phyloP scores from a whole-genome alignment of 1,139 yeast genomes.

The Pichia sp. region DNA sequence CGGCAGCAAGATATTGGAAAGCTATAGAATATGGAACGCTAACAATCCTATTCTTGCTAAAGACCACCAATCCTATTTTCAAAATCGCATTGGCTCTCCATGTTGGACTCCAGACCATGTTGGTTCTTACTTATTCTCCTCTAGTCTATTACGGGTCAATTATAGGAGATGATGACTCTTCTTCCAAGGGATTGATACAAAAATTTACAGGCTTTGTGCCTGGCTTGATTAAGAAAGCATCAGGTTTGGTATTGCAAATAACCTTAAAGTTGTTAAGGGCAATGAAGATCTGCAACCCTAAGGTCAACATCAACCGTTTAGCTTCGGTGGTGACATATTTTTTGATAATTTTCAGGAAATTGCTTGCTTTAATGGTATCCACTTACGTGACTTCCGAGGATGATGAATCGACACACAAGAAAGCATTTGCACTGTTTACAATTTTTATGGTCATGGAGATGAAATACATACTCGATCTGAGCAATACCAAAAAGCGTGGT shows the following conservation, averaged over 20 bases:
- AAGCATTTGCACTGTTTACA: conserved; percentile 25
- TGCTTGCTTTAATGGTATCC: conserved; percentile 25
- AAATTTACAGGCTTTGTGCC: conserved; percentile 21
- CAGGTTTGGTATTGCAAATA: conserved; percentile 1
- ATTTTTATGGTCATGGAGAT: conserved; percentile 25
- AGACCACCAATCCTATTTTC: conserved; percentile 23
- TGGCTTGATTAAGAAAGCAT: conserved; percentile 17
- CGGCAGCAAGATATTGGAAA: conserved; percentile 16
- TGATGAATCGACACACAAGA: conserved; percentile 25
- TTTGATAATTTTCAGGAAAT: conserved; percentile 25
- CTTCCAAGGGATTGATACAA: conserved; percentile 17
- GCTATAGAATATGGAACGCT: conserved; percentile 13
- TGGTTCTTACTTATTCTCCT: conserved; percentile 20
- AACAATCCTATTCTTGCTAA: conserved; percentile 15
- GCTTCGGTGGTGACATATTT: conserved; percentile 22
- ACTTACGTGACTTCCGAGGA: conserved; percentile 27
- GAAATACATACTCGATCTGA: conserved; percentile 20
- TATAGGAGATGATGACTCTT: neutral
- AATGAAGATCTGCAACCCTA: neutral
- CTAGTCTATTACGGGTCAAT: conserved; percentile 23
- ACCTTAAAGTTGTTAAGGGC: neutral
- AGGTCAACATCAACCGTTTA: neutral
- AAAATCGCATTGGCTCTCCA: conserved; percentile 29
- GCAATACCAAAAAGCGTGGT: too few relatives aligned
- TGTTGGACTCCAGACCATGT: conserved; percentile 24